Base-by-base conservation (phyloP, 2,329 filamentous ascomycete genomes). In the Coniochaeta hoffmannii region DNA sequence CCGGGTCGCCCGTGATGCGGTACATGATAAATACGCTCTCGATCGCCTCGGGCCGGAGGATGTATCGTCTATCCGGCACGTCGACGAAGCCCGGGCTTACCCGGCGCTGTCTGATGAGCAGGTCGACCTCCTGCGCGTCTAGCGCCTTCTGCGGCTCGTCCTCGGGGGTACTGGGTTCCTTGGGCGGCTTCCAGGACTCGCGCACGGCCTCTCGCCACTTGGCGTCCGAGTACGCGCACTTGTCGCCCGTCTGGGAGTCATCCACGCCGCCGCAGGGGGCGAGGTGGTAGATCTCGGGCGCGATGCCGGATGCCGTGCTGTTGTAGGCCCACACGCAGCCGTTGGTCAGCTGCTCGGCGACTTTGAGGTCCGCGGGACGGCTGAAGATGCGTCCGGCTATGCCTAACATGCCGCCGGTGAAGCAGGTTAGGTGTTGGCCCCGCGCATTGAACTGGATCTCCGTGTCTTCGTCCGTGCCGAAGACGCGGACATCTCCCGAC, bases 1-100 rank as follows among this genome's bases (percentile, higher is more conserved):
- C 72, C 1, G 75, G 61, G 59, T 89, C 82, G 26, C 87, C 88
- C 0, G 87, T 90, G 57, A 89, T 76, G 56, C 88, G 81, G 67
- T 87, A 90, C 75, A 93, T 82, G 65, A 90, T 81, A 68, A 90
- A 93, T 4, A 94, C 81, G 14, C 84, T 88, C 72, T 93, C 89
- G 54, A 93, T 90, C 2, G 88, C 88, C 70, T 93, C 89, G 19
- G 88, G 88, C 56, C 86, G 79, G 46, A 90, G 74, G 30, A 88
- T 81, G 64, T 89, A 89, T 55, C 77, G 76, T 38, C 73, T 69
- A 56, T 86, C 80, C 41, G 71, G 68, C 50, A 86, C 76, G 17
- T 73, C 72, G 2, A 77, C 72, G 65, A 87, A 81, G 19, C 84
- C 85, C 6, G 69, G 71, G 8, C 78, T 76, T 5, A 87, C 62